Percentiles rank a stretch among this genome's conserved stretches.
Conservation (phyloP, 2,329 filamentous ascomycete species). For the Ophiostoma pallidulum region DNA sequence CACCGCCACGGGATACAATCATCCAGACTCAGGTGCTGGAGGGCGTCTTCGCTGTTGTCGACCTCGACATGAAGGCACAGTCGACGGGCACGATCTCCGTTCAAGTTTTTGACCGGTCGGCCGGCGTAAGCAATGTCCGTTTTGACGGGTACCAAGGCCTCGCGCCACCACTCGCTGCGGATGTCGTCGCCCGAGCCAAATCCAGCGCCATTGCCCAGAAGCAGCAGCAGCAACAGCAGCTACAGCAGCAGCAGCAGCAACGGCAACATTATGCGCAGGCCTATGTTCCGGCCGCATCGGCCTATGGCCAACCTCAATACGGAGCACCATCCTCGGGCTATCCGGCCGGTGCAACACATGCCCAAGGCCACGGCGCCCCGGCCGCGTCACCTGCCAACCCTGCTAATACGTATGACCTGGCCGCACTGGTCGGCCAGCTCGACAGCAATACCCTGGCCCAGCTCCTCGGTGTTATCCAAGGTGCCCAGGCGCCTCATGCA, state of each 20-base stretch:
- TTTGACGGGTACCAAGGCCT: slow-evolving; percentile 85
- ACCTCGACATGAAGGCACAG: slow-evolving; percentile 63
- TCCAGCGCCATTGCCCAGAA: slow-evolving; percentile 25
- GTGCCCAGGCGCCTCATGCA: slow-evolving; percentile 17
- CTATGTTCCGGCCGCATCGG: too few species aligned
- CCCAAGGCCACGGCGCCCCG: too few species aligned
- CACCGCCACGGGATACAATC: slow-evolving; percentile 64
- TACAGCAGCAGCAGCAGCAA: slow-evolving; percentile 12
- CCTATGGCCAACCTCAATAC: not conserved
- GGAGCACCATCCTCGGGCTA: slow-evolving; percentile 3
- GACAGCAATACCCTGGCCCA: slow-evolving; percentile 26
- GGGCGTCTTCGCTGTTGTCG: slow-evolving; percentile 76
- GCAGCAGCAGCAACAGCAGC: slow-evolving; percentile 18
- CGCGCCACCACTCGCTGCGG: slow-evolving; percentile 67
- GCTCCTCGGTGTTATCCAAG: slow-evolving; percentile 26
- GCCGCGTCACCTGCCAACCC: too few species aligned
- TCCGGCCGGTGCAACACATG: not conserved
- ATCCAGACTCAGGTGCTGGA: slow-evolving; percentile 79
- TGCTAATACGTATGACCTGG: slow-evolving; percentile 14
- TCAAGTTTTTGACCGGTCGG: slow-evolving; percentile 75
- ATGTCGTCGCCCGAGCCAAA: slow-evolving; percentile 69
- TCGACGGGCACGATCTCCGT: slow-evolving; percentile 64
- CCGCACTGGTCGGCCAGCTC: slow-evolving; percentile 20
- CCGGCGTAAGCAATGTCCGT: slow-evolving; percentile 62
- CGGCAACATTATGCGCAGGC: too few species aligned